Base-by-base conservation (phyloP, 176 grass and related monocot genomes). In the Ananas comosus region DNA sequence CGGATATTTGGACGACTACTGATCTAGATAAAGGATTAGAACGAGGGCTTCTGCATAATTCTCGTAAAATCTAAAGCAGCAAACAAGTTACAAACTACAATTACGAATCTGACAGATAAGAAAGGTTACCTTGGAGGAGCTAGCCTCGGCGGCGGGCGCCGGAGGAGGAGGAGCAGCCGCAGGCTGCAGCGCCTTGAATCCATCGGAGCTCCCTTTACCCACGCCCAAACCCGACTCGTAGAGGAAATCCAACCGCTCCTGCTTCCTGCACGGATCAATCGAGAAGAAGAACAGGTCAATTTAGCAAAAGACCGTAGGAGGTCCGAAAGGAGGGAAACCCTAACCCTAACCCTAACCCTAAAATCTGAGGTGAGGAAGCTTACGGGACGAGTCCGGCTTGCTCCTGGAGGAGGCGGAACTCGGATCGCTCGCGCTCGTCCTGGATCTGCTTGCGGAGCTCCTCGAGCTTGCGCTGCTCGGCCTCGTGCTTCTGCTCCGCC, bases 401-500 rank as follows among this genome's bases (percentile, higher is more conserved):
- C 59, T 92, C 94, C 80, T 92, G 88, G 69, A 97, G 83, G 33
- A 84, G 86, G 42, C 94, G 89, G 73, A 92, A 97, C 89, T 92
- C 89, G 22, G 83, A 80, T 76, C 86, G 85, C 74, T 99, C 94
- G 57, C 75, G 67, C 77, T 99, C 94, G 51, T 92, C 94, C 51
- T 87, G 87, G 81, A 93, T 86, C 82, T 99, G 94, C 90, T 90
- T 88, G 64, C 81, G 86, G 77, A 93, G 81, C 76, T 93, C 89
- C 78, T 99, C 89, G 77, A 92, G 91, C 81, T 99, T 99, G 47
- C 47, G 74, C 70, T 92, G 83, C 89, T 99, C 87, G 9, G 80
- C 89, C 74, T 90, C 87, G 72, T 99, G 86, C 82, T 92, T 89
- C 82, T 93, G 89, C 87, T 99, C 94, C 25, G 94, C 94, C 80